Base-by-base conservation (phyloP, 1,284 basidiomycete species). In the Filobasidium uniguttulatum region DNA sequence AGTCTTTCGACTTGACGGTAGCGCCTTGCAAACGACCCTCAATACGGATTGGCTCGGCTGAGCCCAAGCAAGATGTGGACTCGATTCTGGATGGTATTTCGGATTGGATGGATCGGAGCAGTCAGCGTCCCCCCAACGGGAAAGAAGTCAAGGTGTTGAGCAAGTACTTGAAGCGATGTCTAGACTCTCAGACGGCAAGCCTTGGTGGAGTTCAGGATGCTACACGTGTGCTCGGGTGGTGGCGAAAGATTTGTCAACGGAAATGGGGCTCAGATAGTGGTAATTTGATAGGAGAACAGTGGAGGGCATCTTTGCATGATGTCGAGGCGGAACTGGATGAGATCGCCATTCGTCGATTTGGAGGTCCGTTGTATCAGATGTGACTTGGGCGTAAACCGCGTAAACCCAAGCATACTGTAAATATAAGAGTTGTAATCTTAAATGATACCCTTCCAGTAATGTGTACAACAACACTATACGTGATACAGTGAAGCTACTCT, bases 211-310 rank as follows among this genome's bases (percentile, higher is more conserved):
- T 84, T 38, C 80, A 82, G 64, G 77, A 75, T 55, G 82, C 79
- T 31, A 65, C 81, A 3, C 75, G 75, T 25, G 76, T 85, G 20
- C 71, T 87, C 70, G 79, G 76, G 60, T 88, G 82, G 79, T 88
- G 87, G 85, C 59, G 56, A 41, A 54, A 56, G 19, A 28, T 26
- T 6, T 53, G 46, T 34, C 44, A 36, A 46, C 22, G 43, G 2
- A 19, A 44, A 4, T 52, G 50, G 50, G 30, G 29, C 20, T 20
- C 25, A 23, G n/a, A 49, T 43, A 26, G 23, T 33, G 31, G n/a
- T n/a, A n/a, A n/a, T n/a, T n/a, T n/a, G n/a, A n/a, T n/a, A n/a
- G n/a, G n/a, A n/a, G n/a, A n/a, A n/a, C n/a, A n/a, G n/a, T n/a
- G n/a, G n/a, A n/a, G n/a, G n/a, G n/a, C n/a, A n/a, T n/a, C n/a